phyloP scores from a whole-genome alignment of 208 protist species.

The Borovskyia barvae region DNA sequence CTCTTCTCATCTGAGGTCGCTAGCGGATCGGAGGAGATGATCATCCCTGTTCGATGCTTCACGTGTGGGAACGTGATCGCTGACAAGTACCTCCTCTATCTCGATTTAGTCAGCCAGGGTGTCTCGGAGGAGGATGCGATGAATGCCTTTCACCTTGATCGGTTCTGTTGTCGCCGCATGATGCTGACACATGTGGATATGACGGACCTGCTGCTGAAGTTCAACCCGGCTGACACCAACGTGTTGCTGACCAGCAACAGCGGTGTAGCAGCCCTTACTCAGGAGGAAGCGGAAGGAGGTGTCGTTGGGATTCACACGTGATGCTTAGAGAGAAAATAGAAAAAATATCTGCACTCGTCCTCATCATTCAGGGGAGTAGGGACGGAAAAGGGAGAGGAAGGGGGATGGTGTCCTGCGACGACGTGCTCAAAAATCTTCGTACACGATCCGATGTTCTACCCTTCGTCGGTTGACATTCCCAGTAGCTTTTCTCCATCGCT shows the following conservation, averaged over 20 bases:
- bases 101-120: conserved; percentile 91
- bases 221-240: conserved; percentile 86
- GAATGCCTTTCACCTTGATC: conserved; percentile 94
- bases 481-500: too few species aligned
- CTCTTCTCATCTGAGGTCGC: too few species aligned
- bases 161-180: conserved; percentile 99
- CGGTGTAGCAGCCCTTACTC: neutral
- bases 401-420: too few species aligned
- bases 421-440: too few species aligned
- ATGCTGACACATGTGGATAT: conserved; percentile 99
- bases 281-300: neutral
- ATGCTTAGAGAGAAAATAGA: neutral
- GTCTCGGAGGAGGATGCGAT: conserved; percentile 96
- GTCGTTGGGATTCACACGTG: neutral
- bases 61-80: conserved; percentile 99
- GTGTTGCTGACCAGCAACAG: conserved; percentile 24
- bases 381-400: too few species aligned
- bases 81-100: conserved; percentile 98
- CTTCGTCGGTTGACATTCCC: too few species aligned
- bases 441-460: too few species aligned
- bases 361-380: too few species aligned
- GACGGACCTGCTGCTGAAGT: conserved; percentile 97
- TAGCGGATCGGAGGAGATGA: conserved; percentile 93
- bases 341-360: neutral
- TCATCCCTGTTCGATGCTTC: conserved; percentile 99